Conservation (phyloP, 345 rosid species). For the Erysimum cheiranthoides region DNA sequence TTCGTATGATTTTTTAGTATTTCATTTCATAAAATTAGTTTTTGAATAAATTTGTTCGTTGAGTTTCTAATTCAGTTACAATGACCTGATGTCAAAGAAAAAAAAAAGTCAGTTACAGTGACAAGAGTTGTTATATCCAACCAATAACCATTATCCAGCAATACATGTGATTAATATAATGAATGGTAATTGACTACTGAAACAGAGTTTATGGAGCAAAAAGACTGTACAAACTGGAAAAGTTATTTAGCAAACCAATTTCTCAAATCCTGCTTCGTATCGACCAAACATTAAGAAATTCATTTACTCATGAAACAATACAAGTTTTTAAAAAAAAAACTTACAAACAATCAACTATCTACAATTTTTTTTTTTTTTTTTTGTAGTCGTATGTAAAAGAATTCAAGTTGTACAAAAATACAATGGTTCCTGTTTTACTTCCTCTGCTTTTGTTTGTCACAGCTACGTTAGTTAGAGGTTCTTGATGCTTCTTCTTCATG, state of each 20-base stretch:
- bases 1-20: no score
- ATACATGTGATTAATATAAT: no score
- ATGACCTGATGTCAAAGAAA: no score
- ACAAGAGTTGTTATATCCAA: no score
- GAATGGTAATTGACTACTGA: no score
- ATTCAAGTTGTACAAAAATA: slow-evolving; percentile 27
- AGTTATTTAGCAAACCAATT: neutral
- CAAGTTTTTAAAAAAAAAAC: slow-evolving; percentile 26
- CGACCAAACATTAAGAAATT: neutral
- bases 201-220: neutral
- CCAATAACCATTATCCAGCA: neutral
- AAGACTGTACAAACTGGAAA: neutral
- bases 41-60: no score
- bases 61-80: no score
- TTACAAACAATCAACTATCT: slow-evolving; percentile 21
- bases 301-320: slow-evolving; percentile 16
- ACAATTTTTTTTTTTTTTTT: no score
- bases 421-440: neutral
- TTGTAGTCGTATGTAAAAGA: slow-evolving; percentile 17
- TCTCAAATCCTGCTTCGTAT: neutral
- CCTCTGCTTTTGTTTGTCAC: slow-evolving; percentile 22
- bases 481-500: slow-evolving; percentile 24
- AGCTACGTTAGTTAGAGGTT: neutral
- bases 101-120: neutral
- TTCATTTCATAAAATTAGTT: no score